Evolutionary conservation across 2,329 filamentous ascomycete species (phyloP).

Genomic region (Aureobasidium lini): DNA sequence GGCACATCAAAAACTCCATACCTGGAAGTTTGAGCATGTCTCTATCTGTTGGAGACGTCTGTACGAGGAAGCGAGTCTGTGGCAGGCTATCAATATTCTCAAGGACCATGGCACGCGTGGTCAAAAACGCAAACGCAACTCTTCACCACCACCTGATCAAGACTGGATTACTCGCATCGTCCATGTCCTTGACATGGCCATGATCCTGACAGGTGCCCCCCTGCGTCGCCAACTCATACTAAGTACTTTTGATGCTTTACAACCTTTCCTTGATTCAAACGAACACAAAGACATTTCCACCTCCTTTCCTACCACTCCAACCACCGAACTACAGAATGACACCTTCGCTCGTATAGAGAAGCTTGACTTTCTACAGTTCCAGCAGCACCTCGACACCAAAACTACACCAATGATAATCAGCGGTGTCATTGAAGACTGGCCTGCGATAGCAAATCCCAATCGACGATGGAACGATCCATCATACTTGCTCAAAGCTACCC

Average conservation of each 20-base stretch:
- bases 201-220: constrained; percentile 66
- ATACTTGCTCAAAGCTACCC: constrained; percentile 68
- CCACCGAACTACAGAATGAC: background rate
- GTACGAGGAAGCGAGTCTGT: constrained; percentile 63
- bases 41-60: constrained; percentile 62
- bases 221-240: constrained; percentile 41
- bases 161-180: constrained; percentile 54
- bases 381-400: constrained; percentile 21
- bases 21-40: constrained; percentile 60
- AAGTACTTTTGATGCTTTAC: constrained; percentile 46
- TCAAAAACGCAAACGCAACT: constrained; percentile 19
- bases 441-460: constrained; percentile 52
- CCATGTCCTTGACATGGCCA: constrained; percentile 61
- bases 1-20: constrained; percentile 60
- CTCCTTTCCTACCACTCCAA: background rate
- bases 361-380: constrained; percentile 23
- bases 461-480: constrained; percentile 63
- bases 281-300: background rate
- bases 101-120: background rate
- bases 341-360: constrained; percentile 6
- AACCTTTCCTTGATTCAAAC: constrained; percentile 20
- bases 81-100: constrained; percentile 44
- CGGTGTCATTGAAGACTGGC: constrained; percentile 62
- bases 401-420: constrained; percentile 60
- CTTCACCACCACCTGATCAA: background rate